phyloP scores from a whole-genome alignment of 2,329 filamentous ascomycete genomes.

The Zasmidium angulare region DNA sequence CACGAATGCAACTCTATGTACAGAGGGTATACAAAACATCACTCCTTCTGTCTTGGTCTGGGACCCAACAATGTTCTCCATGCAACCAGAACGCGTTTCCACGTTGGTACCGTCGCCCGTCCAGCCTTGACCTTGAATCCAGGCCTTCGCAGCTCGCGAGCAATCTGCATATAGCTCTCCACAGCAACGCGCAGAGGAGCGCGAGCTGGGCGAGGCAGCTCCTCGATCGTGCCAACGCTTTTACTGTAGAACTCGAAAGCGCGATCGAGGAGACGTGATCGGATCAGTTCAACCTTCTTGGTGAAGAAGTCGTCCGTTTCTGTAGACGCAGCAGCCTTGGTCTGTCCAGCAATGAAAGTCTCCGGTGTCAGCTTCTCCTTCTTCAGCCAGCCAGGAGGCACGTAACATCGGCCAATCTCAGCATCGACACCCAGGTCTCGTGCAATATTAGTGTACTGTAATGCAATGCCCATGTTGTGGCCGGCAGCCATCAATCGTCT shows the following conservation, averaged over 20 bases:
- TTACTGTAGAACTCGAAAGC: conserved; percentile 62
- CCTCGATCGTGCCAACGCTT: conserved; percentile 58
- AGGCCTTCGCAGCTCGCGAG: conserved; percentile 56
- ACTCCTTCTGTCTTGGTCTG: conserved; percentile 5
- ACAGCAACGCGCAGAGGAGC: conserved; percentile 68
- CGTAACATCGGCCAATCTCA: conserved; percentile 64
- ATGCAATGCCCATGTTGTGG: conserved; percentile 66
- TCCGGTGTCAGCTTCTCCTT: conserved; percentile 56
- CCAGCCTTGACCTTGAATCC: conserved; percentile 46
- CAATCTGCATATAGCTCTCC: conserved; percentile 76
- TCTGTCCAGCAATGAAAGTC: conserved; percentile 50
- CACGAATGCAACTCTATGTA: conserved; percentile 4
- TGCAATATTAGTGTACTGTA: conserved; percentile 78
- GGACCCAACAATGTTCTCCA: conserved; percentile 54
- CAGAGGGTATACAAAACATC: not conserved
- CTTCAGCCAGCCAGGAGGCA: conserved; percentile 64
- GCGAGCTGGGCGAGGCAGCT: conserved; percentile 60
- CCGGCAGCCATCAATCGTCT: conserved; percentile 56
- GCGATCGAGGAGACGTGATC: conserved; percentile 56
- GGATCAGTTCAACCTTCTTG: conserved; percentile 50
- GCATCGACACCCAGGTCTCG: conserved; percentile 71
- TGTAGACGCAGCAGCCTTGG: conserved; percentile 5
- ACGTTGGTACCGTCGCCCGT: conserved; percentile 47
- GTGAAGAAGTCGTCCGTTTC: conserved; percentile 43
- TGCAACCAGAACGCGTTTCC: conserved; percentile 55